Conservation (phyloP, 75 land plant genomes). For the Larix kaempferi region DNA sequence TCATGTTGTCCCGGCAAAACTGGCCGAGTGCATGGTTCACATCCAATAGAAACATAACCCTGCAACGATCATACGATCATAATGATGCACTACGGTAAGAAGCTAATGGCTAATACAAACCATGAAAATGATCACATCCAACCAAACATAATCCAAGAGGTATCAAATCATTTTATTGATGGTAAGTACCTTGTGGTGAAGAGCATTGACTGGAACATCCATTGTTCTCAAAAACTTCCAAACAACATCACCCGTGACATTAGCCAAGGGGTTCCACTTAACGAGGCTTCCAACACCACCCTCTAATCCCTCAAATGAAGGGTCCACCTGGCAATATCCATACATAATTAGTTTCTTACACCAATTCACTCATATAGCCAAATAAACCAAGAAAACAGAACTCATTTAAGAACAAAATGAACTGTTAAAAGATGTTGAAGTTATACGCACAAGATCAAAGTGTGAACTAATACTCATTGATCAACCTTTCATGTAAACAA, state of each 20-base stretch:
- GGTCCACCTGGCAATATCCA: slow-evolving; percentile 39
- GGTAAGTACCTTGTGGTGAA: slow-evolving; percentile 63
- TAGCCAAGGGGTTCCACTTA: slow-evolving; percentile 92
- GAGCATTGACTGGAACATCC: slow-evolving; percentile 82
- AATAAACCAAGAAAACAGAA: not conserved
- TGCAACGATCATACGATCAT: slow-evolving; percentile 20
- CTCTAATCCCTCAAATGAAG: slow-evolving; percentile 90
- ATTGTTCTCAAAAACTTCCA: slow-evolving; percentile 82
- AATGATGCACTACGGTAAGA: not conserved
- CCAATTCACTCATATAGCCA: not conserved
- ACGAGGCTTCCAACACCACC: slow-evolving; percentile 85
- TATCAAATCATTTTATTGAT: not conserved
- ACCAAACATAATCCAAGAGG: not conserved
- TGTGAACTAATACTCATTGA: no score
- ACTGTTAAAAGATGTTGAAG: not conserved
- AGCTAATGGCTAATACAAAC: not conserved
- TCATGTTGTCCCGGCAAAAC: slow-evolving; percentile 92
- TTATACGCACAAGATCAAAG: not conserved
- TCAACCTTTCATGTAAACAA: no score
- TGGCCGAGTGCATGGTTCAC: slow-evolving; percentile 96
- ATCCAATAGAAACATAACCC: slow-evolving; percentile 91
- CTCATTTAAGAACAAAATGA: not conserved
- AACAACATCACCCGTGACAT: slow-evolving; percentile 67
- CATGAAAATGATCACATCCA: not conserved
- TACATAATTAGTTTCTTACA: not conserved